Base-by-base conservation (phyloP, 768 basidiomycete genomes). In the Boletus fagicola region DNA sequence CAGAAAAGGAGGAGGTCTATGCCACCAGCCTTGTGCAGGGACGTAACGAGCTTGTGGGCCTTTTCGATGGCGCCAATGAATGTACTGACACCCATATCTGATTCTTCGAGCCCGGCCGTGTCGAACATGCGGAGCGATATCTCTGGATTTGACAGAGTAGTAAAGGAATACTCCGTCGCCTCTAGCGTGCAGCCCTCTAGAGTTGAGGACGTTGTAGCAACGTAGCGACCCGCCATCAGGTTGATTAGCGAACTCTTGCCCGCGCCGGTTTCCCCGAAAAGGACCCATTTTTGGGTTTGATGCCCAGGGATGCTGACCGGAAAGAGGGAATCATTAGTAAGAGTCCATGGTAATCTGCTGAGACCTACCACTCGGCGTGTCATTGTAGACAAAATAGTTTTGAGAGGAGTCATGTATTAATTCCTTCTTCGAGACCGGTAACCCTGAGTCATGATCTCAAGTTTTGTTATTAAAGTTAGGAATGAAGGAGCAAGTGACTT, bases 161-260 rank as follows among this genome's bases (percentile, higher is more conserved):
- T n/a, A n/a, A n/a, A n/a, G n/a, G n/a, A n/a, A n/a, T n/a, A n/a
- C n/a, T n/a, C 45, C 10, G 13, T 38, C 22, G 52, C 4, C 6
- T 26, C 2, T 1, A 59, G 18, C 16, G 60, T 59, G 44, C 60
- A 59, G 5, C 28, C 39, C 4, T 55, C 35, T 8, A 44, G 13
- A 16, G 22, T 43, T 3, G 60, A 33, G 11, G 57, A 54, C 22
- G 57, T 59, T 8, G 0, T 0, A 3, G 53, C 57, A 8, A 61
- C 44, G 1, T 54, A 38, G 0, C 4, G 6, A 2, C 47, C 57
- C 4, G 51, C 59, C 40, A 60, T 53, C 40, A 60, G 18, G 26
- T 59, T 59, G 49, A 59, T 59, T n/a, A 42, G 4, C 10, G 40
- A 42, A 22, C 40, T 42, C 40, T 42, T 42, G 10, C 40, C 40